Base-by-base conservation (phyloP, 2,329 filamentous ascomycete species). In the Aphanoascus verrucosus region DNA sequence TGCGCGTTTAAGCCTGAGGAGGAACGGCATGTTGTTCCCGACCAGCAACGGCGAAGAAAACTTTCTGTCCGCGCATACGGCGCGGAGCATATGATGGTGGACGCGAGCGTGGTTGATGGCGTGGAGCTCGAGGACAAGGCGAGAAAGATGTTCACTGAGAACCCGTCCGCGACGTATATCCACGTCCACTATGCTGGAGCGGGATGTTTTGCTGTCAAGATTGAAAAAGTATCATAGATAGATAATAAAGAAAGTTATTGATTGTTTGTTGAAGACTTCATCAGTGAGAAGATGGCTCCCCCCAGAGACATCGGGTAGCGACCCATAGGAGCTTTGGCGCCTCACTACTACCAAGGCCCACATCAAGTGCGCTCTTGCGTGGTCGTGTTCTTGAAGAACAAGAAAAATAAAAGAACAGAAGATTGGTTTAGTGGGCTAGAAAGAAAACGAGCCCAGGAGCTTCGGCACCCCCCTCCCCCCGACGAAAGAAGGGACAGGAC, bases 171-270 rank as follows among this genome's bases (percentile, higher is more conserved):
- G 12, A 38, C 45, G 31, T 55, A 55, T 55, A 40, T 55, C 20
- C 47, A 55, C 51, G 47, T 51, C 2, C 23, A 55, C 40, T 55
- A 32, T 37, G 41, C 47, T 6, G 53, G 32, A 14, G 37, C 53
- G n/a, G 53, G 53, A 17, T 55, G 53, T 34, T 55, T 55, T 45
- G 53, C 53, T 44, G 46, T 55, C 8, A 50, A 46, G 14, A 42
- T 51, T 32, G 37, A 43, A 23, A 48, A 34, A 44, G 23, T 4
- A 43, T 28, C 37, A 15, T 34, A 20, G n/a, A 46, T 41, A 11
- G 5, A 20, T 9, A 17, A n/a, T n/a, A n/a, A n/a, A n/a, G n/a
- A n/a, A n/a, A n/a, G 20, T 3, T n/a, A 28, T 31, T n/a, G 23
- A 40, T 40, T 40, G 37, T 40, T 40, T 40, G 37, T 28, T 28